phyloP scores from a whole-genome alignment of 768 basidiomycete species.

The Multifurca ochricompacta region DNA sequence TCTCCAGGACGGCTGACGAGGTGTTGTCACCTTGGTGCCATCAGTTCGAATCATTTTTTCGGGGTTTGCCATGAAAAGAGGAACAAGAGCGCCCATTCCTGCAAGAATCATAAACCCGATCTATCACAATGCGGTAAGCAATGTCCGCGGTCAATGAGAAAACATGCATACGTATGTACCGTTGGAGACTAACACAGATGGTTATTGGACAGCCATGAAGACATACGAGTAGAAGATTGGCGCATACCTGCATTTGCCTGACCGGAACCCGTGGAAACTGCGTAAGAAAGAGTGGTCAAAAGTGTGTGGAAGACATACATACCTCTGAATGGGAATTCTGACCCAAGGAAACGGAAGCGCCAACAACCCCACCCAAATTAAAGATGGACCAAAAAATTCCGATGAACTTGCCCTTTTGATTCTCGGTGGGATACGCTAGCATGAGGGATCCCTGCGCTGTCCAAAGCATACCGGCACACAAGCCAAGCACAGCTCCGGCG shows the following conservation, averaged over 20 bases:
- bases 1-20: constrained; percentile 70
- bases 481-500: constrained; percentile 64
- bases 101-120: constrained; percentile 72
- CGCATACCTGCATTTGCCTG: constrained; percentile 30
- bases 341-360: constrained; percentile 66
- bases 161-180: constrained; percentile 59
- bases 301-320: constrained; percentile 21
- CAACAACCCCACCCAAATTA: constrained; percentile 74
- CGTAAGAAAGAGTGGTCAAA: not conserved
- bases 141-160: not conserved
- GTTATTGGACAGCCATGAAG: not conserved
- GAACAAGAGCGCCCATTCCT: constrained; percentile 56
- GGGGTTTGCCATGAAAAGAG: constrained; percentile 66
- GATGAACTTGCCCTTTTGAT: constrained; percentile 69
- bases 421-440: constrained; percentile 76
- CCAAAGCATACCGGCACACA: constrained; percentile 70
- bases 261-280: not conserved
- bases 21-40: constrained; percentile 56
- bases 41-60: constrained; percentile 66
- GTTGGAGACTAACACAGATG: constrained; percentile 43
- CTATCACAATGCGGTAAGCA: constrained; percentile 29
- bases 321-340: constrained; percentile 60
- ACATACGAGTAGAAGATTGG: not conserved
- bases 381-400: constrained; percentile 82
- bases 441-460: constrained; percentile 81